Base-by-base conservation (phyloP, 371 early-diverging fungal genomes). In the Mucor circinelloides region DNA sequence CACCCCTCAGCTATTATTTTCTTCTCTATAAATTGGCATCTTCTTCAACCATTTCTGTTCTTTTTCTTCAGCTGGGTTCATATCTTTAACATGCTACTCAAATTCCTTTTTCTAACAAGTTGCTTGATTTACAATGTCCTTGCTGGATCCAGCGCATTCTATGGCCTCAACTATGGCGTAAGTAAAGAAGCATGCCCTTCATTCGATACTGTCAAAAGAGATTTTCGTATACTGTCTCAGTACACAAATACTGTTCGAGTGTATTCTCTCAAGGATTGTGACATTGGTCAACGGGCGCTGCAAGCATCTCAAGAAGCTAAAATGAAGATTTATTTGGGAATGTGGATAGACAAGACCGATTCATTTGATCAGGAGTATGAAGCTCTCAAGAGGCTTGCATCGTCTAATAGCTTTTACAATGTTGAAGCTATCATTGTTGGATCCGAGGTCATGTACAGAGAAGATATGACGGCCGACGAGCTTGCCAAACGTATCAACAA, bases 361-460 rank as follows among this genome's bases (percentile, higher is more conserved):
- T 76, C 83, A 2, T 89, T 81, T 68, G 64, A 82, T n/a, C 61
- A 60, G 3, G 89, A 89, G 46, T 69, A 67, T 48, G 60, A 62
- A 6, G 82, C 82, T 48, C 73, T 89, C 5, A 19, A 81, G 25
- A 63, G 75, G 0, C 61, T 89, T 3, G 66, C 40, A 65, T 6
- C 30, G 13, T 58, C 57, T 5, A 36, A 68, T 17, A 44, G 48
- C 10, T 46, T 68, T 13, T 34, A 63, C 40, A 84, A 80, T 12
- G 87, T 89, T 2, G 73, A 75, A 4, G 78, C 80, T 7, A 73
- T 88, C 38, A 80, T 88, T 60, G 88, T 88, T 12, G 89, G 89
- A 7, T 88, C 85, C 30, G 89, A 89, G 54, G 82, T 83, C 6
- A 65, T 86, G n/a, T 87, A 87, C 58, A 85, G 89, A 70, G 66